Evolutionary conservation across 768 basidiomycete genomes (phyloP).

Genomic region (Infundibulicybe gibba): DNA sequence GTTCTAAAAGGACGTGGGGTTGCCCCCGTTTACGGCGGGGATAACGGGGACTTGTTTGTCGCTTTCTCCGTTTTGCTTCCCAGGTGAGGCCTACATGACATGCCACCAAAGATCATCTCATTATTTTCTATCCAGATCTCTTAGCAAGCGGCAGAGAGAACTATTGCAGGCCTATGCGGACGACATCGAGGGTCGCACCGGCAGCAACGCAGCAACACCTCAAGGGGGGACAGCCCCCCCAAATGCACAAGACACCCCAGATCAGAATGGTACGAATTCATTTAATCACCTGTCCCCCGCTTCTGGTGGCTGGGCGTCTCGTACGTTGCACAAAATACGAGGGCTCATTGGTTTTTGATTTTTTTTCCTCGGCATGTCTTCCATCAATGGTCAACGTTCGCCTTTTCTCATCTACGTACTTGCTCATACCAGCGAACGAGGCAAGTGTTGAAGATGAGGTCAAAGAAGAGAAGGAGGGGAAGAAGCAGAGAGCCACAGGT

Average conservation of each 20-base stretch:
- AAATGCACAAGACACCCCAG: conserved; percentile 8
- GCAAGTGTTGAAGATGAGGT: conserved; percentile 23
- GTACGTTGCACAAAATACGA: conserved; percentile 64
- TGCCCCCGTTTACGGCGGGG: conserved; percentile 49
- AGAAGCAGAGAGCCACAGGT: conserved; percentile 50
- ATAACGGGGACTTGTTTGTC: conserved; percentile 85
- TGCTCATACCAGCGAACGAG: conserved; percentile 21
- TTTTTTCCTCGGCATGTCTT: conserved; percentile 48
- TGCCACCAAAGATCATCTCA: conserved; percentile 1
- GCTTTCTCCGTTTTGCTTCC: conserved; percentile 86
- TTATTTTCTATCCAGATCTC: conserved; percentile 47
- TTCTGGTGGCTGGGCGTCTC: conserved; percentile 66
- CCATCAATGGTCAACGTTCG: conserved; percentile 21
- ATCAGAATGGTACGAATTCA: conserved; percentile 75
- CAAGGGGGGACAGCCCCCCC: conserved; percentile 6
- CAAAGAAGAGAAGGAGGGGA: conserved; percentile 37
- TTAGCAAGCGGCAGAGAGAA: conserved; percentile 81
- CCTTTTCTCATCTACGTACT: conserved; percentile 17
- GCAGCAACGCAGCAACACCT: conserved; percentile 10
- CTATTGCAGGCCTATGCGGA: conserved; percentile 89
- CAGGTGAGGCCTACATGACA: conserved; percentile 51
- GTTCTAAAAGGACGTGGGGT: conserved; percentile 88
- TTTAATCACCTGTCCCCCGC: conserved; percentile 57
- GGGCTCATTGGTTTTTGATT: conserved; percentile 68
- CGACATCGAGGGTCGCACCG: conserved; percentile 88